Base-by-base conservation (phyloP, 441 rosid species). In the Adansonia madagascariensis region DNA sequence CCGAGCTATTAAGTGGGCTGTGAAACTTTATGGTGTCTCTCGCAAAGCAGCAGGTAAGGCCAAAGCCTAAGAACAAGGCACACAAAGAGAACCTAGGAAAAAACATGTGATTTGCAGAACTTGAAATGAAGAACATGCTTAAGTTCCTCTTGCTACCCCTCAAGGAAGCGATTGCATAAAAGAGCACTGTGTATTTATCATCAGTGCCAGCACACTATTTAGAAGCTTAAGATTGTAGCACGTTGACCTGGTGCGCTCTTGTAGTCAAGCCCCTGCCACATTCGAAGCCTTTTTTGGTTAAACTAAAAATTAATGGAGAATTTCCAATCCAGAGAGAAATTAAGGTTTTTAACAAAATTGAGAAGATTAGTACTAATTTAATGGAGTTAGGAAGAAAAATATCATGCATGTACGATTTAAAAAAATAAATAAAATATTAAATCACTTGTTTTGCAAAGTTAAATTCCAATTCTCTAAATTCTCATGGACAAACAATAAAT, bases 1-100 rank as follows among this genome's bases (percentile, higher is more conserved):
- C 80, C 14, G 35, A 55, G 64, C 74, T 74, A 39, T 85, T 86
- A 71, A 71, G 75, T 49, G 88, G 71, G 68, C 27, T 71, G 79
- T 15, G 12, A 57, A 15, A 55, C 31, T 8, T 65, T n/a, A 76
- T 55, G 62, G 78, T 76, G 41, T 65, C 52, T 12, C 10, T 53
- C 41, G 72, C 78, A 49, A 60, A 74, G 69, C 70, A 61, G 59
- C 53, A 62, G 14, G 43, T 1, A 9, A 74, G 15, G 70, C 77
- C n/a, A 27, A 50, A 74, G 57, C 6, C 27, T 27, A 74, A 22
- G 59, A 74, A 8, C 10, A 74, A 15, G 24, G 43, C 27, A 50
- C 8, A 74, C 22, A n/a, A 4, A 2, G 14, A 74, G 47, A 74
- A 74, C 9, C 10, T 74, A 11, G 0, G 46, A 3, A 15, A 47